Evolutionary conservation across 2,329 filamentous ascomycete genomes (phyloP), one percentile per base, ranked within the genome.

Genomic region (Furcasterigmium furcatum): DNA sequence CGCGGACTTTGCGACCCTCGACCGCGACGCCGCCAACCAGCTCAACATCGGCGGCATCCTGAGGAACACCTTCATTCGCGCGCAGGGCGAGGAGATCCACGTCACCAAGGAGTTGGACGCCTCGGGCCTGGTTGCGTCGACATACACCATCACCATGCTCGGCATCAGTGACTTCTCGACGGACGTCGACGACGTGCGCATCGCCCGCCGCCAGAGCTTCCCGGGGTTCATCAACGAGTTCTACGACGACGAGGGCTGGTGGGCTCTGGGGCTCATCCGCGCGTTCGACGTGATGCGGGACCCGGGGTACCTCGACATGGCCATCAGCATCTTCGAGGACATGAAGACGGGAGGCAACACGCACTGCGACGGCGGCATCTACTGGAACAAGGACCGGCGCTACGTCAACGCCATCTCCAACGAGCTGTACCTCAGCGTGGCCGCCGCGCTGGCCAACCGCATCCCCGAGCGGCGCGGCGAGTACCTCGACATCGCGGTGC

Each of bases 221-320:
- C 50, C 54, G 4, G 58, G 68, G 45, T 80, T 77, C 55, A 59
- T 74, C 45, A 77, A 80, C 48, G 69, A 73, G 7, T 80, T 64
- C 47, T 80, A 79, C 51, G 80, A 84, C 50, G 80, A 84, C 54
- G 75, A 79, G 56, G 73, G 77, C n/a, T 84, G 80, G 80, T 84
- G 80, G 80, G 79, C 73, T 9, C 67, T 84, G 47, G 80, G 69
- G 16, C 74, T 79, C 68, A 75, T 84, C 44, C 71, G 74, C 20
- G 66, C 76, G 5, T 80, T 71, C 54, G 80, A 84, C 54, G 63
- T 79, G 14, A 79, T 79, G 0, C 62, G 66, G 4, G 65, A 82
- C 38, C 29, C 51, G 2, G 66, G 68, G n/a, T 84, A 80, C 51
- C 73, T 84, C 32, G 57, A 77, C 39, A 65, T 71, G 6, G 77